Conservation (phyloP, 2,329 filamentous ascomycete genomes). For the Clarireedia sp. region DNA sequence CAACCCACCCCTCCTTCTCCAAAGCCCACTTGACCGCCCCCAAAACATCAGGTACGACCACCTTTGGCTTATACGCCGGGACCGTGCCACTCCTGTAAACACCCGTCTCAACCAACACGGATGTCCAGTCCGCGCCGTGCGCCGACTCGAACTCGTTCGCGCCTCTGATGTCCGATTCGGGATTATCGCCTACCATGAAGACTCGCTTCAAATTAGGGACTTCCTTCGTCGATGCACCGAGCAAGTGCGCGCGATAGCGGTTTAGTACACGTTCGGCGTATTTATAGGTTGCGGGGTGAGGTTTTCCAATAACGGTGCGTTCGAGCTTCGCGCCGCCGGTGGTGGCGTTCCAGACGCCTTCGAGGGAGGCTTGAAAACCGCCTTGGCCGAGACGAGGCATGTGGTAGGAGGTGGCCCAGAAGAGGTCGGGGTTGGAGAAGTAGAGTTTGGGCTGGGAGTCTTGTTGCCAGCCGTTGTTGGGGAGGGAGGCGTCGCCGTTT, state of each 20-base stretch:
- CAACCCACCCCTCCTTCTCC: slow-evolving; percentile 34
- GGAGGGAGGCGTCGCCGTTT: slow-evolving; percentile 57
- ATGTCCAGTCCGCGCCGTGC: slow-evolving; percentile 65
- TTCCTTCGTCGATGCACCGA: slow-evolving; percentile 14
- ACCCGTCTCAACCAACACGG: slow-evolving; percentile 71
- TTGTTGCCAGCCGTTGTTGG: slow-evolving; percentile 72
- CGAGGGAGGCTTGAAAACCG: slow-evolving; percentile 74
- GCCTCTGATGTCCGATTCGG: slow-evolving; percentile 82
- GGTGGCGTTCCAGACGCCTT: slow-evolving; percentile 68
- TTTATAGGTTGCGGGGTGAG: slow-evolving; percentile 65
- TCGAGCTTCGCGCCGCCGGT: slow-evolving; percentile 54
- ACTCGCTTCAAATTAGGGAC: slow-evolving; percentile 56
- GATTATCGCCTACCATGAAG: slow-evolving; percentile 92
- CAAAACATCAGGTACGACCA: slow-evolving; percentile 65
- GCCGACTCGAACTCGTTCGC: slow-evolving; percentile 68
- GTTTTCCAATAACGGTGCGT: slow-evolving; percentile 74
- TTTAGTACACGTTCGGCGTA: slow-evolving; percentile 73
- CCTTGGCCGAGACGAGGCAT: slow-evolving; percentile 86
- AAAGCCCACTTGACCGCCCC: slow-evolving; percentile 73
- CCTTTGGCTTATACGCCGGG: slow-evolving; percentile 54
- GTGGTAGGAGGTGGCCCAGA: slow-evolving; percentile 81
- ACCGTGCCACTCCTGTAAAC: slow-evolving; percentile 54
- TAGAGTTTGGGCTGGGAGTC: slow-evolving; percentile 74
- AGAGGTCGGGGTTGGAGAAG: slow-evolving; percentile 84
- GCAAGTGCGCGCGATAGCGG: slow-evolving; percentile 39